Percentiles rank a stretch among this genome's conserved stretches.
Evolutionary conservation across 495 filamentous ascomycete species (phyloP).

Genomic region (Hyphodiscus hymeniophilus): DNA sequence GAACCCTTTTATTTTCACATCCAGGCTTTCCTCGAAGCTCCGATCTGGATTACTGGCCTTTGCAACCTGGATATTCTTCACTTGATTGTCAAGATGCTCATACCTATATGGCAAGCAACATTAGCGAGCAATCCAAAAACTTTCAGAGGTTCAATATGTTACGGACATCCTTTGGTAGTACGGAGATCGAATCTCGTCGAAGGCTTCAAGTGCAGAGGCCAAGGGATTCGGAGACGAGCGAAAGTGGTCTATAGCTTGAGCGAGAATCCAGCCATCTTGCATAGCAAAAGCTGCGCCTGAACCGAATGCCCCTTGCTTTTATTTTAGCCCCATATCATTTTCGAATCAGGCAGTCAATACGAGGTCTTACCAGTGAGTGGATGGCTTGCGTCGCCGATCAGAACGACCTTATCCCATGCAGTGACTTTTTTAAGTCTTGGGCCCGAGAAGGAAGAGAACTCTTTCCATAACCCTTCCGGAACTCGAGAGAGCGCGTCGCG

Average conservation of each 20-base stretch:
- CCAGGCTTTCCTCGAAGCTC: conserved; percentile 28
- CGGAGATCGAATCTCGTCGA: conserved; percentile 34
- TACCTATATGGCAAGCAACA: conserved; percentile 33
- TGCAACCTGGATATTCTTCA: conserved; percentile 19
- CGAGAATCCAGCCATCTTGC: conserved; percentile 42
- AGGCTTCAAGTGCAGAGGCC: conserved; percentile 30
- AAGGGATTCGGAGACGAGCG: conserved; percentile 13
- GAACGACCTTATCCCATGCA: conserved; percentile 36
- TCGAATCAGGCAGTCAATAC: neutral
- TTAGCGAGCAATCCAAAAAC: neutral
- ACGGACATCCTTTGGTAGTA: conserved; percentile 34
- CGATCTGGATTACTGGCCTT: conserved; percentile 18
- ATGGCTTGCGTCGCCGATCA: conserved; percentile 43
- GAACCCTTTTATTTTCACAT: conserved; percentile 6
- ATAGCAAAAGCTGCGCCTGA: conserved; percentile 44
- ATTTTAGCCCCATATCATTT: neutral
- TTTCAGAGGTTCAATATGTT: neutral
- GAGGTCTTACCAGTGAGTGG: conserved; percentile 32
- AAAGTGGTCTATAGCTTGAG: conserved; percentile 30
- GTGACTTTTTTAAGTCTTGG: conserved; percentile 29
- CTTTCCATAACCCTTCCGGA: conserved; percentile 31
- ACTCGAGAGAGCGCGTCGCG: conserved; percentile 29
- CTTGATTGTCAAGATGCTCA: conserved; percentile 25
- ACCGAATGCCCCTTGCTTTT: conserved; percentile 25
- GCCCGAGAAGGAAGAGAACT: conserved; percentile 38